Evolutionary conservation across 1,284 basidiomycete genomes (phyloP), one percentile per base, ranked within the genome.

Genomic region (Serendipita sp.): DNA sequence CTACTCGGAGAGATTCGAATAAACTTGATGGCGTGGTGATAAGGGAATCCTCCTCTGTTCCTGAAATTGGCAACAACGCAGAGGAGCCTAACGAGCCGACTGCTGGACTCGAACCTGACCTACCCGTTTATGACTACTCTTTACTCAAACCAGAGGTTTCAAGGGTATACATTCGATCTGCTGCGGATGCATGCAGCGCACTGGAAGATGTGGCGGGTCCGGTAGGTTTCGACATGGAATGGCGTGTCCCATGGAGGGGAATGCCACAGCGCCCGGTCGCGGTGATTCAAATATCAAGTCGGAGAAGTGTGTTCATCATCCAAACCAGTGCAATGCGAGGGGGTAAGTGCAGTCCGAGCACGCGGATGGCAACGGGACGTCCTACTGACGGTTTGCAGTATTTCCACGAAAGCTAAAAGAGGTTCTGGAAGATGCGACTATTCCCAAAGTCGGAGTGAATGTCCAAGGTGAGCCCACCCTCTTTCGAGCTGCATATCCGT

Each of bases 181-280:
- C 6, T 4, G n/a, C n/a, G n/a, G 53, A 58, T 4, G 53, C 53
- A n/a, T 17, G 32, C 22, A 58, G 8, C 15, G 53, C 4, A 32
- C 30, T 58, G 26, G 53, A 35, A n/a, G 6, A 8, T 34, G 32
- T 34, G 22, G 15, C 32, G 17, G 53, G 80, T 0, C 77, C 82
- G 8, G 62, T 84, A 6, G 82, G 82, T 2, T 80, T 84, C 47
- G 83, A 85, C 68, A 72, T 84, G 62, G 83, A 85, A 68, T 84
- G 83, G 82, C 74, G 75, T 10, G 75, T 79, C 22, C 68, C 72
- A 45, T 75, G 72, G 62, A 67, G 70, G n/a, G 67, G 66, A 3
- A 67, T 70, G 1, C 66, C 64, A 35, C 72, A 76, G 62, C 34
- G 61, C 22, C 64, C 62, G 49, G 76, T 76, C 2, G 82, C 83